These are phyloP conservation scores for Elaeagnus macrophylla DNA, from an alignment of 306 rosid species.

Conservation along the genomic window DNA sequence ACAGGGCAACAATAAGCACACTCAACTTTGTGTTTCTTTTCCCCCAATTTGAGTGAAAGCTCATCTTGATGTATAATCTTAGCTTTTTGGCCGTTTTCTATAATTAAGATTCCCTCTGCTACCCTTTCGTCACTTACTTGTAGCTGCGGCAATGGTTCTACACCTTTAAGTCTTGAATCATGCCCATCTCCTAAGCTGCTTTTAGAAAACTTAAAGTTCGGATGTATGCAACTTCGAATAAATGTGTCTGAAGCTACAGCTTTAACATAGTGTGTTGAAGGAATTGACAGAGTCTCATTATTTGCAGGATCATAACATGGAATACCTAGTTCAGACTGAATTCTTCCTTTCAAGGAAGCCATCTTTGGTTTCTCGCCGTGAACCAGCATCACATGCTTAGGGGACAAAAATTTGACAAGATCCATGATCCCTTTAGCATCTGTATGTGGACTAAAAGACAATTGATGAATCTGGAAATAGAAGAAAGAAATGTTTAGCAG, in stretches of 20 bases:
- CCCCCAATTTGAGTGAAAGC: conserved; percentile 48
- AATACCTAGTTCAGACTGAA: conserved; percentile 74
- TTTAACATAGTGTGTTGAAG: conserved; percentile 46
- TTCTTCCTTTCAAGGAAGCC: conserved; percentile 61
- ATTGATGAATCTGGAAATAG: conserved; percentile 70
- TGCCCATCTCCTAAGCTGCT: conserved; percentile 21
- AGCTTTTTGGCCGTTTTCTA: conserved; percentile 45
- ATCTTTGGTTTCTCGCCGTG: conserved; percentile 91
- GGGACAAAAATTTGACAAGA: conserved; percentile 79
- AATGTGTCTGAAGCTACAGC: conserved; percentile 51
- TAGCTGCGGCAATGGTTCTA: conserved; percentile 24
- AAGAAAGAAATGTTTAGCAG: not conserved
- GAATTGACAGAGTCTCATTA: conserved; percentile 47
- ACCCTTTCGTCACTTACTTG: conserved; percentile 65
- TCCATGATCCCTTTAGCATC: conserved; percentile 97
- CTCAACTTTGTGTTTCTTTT: conserved; percentile 36
- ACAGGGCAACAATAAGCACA: conserved; percentile 38
- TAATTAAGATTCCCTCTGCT: conserved; percentile 51
- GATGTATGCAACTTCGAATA: conserved; percentile 40
- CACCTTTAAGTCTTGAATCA: conserved; percentile 17
- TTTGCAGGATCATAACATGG: conserved; percentile 69
- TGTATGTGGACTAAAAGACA: conserved; percentile 92
- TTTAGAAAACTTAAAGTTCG: conserved; percentile 61
- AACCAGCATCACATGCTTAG: conserved; percentile 79
- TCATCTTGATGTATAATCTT: conserved; percentile 61